These are phyloP conservation scores for Umbelopsis sp. DNA, from an alignment of 192 early-diverging fungal genomes.

Conservation along the genomic window DNA sequence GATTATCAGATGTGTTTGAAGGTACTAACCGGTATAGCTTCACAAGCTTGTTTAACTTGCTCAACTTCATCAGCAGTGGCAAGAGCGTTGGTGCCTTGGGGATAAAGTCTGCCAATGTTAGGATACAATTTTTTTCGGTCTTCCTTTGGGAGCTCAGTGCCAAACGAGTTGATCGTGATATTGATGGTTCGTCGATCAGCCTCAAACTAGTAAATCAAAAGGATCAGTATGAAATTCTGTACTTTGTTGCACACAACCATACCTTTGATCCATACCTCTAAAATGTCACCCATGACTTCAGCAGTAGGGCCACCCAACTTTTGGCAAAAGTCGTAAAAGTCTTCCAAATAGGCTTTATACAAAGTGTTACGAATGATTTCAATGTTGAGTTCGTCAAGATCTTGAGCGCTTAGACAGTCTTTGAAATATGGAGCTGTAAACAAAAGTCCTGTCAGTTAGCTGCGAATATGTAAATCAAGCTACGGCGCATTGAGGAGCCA, in stretches of 20 bases:
- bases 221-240: background rate
- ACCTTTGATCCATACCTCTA: conserved; percentile 61
- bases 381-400: conserved; percentile 99
- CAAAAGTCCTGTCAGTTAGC: background rate
- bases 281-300: conserved; percentile 91
- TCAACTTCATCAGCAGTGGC: conserved; percentile 91
- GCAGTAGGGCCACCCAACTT: conserved; percentile 81
- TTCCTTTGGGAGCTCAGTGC: conserved; percentile 96
- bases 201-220: conserved; percentile 76
- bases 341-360: conserved; percentile 98
- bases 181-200: conserved; percentile 97
- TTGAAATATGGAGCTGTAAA: conserved; percentile 91
- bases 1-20: background rate
- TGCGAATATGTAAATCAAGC: conserved; percentile 7
- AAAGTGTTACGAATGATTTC: conserved; percentile 99
- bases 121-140: conserved; percentile 96
- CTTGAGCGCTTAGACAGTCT: conserved; percentile 94
- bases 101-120: conserved; percentile 86
- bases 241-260: background rate
- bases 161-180: conserved; percentile 99
- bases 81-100: conserved; percentile 84
- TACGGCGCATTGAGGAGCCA: background rate
- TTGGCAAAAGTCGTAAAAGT: conserved; percentile 92
- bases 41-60: conserved; percentile 86
- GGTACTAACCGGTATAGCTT: conserved; percentile 77